These are phyloP conservation scores for Suhomyces coccinellae DNA, from an alignment of 1,139 yeast species.

Conservation along the genomic window DNA sequence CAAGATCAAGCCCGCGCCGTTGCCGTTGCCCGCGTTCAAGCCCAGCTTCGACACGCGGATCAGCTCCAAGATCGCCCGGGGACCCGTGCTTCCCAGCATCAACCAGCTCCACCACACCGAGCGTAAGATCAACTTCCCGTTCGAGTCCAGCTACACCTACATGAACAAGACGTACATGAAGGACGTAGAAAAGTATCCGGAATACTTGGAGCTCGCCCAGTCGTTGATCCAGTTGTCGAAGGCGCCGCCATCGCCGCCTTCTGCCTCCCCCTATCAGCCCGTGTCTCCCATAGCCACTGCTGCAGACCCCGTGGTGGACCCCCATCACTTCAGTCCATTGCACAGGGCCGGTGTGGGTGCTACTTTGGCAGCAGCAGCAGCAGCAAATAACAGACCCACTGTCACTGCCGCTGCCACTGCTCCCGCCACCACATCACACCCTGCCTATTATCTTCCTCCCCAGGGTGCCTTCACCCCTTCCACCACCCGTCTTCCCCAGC, in stretches of 20 bases:
- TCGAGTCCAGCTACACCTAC: conserved; percentile 55
- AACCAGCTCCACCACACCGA: conserved; percentile 23
- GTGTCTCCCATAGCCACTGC: conserved; percentile 2
- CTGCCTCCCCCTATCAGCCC: not conserved
- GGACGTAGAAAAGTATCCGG: conserved; percentile 50
- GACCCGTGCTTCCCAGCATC: conserved; percentile 30
- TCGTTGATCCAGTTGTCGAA: conserved; percentile 41
- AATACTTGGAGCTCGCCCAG: conserved; percentile 49
- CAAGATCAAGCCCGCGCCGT: conserved; percentile 16
- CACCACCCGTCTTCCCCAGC: conserved; percentile 15
- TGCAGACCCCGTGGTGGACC: not conserved
- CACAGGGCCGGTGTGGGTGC: not conserved
- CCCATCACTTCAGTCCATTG: no score
- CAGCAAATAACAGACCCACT: conserved; percentile 1
- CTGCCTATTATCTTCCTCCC: conserved; percentile 13
- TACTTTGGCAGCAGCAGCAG: no score
- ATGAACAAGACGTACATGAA: conserved; percentile 45
- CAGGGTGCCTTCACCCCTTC: conserved; percentile 13
- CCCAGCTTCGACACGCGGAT: conserved; percentile 47
- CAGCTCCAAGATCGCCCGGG: conserved; percentile 34
- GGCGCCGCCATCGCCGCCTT: conserved; percentile 5
- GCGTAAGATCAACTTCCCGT: conserved; percentile 52
- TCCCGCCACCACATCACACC: conserved; percentile 9
- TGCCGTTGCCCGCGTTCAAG: conserved; percentile 18
- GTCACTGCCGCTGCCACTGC: not conserved